Percentiles rank a stretch among this genome's conserved stretches.
phyloP scores from a whole-genome alignment of 1,284 basidiomycete genomes.

The Phylloporus sp. region DNA sequence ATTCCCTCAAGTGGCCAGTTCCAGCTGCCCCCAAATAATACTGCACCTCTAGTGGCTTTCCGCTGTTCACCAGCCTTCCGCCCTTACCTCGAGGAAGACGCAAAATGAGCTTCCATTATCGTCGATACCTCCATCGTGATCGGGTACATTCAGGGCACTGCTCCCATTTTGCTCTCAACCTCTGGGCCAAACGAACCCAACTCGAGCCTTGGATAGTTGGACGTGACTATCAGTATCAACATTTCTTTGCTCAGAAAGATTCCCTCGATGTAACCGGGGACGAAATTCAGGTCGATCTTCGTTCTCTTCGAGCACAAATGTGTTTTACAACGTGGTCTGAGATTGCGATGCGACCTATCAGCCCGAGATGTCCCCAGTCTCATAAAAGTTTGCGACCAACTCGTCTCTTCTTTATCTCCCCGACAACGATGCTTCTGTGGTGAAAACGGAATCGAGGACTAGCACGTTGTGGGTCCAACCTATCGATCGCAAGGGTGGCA shows the following conservation, averaged over 20 bases:
- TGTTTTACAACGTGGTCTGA: conserved; percentile 27
- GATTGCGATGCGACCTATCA: conserved; percentile 36
- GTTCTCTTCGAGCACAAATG: conserved; percentile 26
- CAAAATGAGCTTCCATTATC: conserved; percentile 51
- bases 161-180: conserved; percentile 52
- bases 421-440: conserved; percentile 37
- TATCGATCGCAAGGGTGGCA: conserved; percentile 16
- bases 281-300: conserved; percentile 32
- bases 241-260: conserved; percentile 48
- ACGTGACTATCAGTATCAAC: conserved; percentile 53
- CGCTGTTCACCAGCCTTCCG: conserved; percentile 72
- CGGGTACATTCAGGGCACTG: conserved; percentile 54
- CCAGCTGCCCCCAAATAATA: conserved; percentile 55
- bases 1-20: conserved; percentile 71
- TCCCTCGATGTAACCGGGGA: conserved; percentile 57
- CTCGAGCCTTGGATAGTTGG: conserved; percentile 32
- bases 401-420: conserved; percentile 42
- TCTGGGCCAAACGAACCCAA: conserved; percentile 21
- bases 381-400: conserved; percentile 30
- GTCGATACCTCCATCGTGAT: conserved; percentile 67
- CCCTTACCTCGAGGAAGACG: conserved; percentile 70
- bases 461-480: conserved; percentile 36
- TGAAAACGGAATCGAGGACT: conserved; percentile 43
- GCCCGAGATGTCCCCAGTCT: conserved; percentile 8
- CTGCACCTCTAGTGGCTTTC: conserved; percentile 66